These are phyloP conservation scores for Miamiensis avidus DNA, from an alignment of 169 alveolate genomes.

Conservation along the genomic window DNA sequence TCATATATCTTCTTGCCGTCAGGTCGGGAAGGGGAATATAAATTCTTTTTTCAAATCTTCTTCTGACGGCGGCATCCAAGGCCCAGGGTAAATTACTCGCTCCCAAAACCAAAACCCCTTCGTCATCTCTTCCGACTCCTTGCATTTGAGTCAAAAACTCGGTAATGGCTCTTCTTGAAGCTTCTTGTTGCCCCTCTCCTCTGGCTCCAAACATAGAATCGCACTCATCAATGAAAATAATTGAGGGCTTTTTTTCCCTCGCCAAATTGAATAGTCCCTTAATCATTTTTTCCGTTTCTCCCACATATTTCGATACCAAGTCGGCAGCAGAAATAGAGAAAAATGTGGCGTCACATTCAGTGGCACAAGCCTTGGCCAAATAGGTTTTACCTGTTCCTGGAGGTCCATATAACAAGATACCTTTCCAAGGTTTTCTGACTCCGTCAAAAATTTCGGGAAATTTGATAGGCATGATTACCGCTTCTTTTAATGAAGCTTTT, in stretches of 20 bases:
- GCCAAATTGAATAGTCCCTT: slow-evolving; percentile 96
- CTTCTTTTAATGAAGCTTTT: slow-evolving; percentile 92
- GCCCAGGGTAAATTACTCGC: slow-evolving; percentile 98
- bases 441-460: slow-evolving; percentile 96
- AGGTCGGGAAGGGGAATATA: slow-evolving; percentile 98
- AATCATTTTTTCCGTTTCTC: slow-evolving; percentile 99
- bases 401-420: slow-evolving; percentile 99
- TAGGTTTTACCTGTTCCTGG: slow-evolving; percentile 99
- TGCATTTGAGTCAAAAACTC: slow-evolving; percentile 99
- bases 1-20: slow-evolving; percentile 88
- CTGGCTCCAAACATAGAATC: slow-evolving; percentile 94
- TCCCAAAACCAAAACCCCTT: slow-evolving; percentile 92
- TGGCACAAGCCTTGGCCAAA: slow-evolving; percentile 99
- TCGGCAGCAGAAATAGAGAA: slow-evolving; percentile 98
- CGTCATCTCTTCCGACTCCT: slow-evolving; percentile 90
- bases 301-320: slow-evolving; percentile 98
- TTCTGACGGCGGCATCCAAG: slow-evolving; percentile 97
- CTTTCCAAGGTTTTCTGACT: slow-evolving; percentile 92
- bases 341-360: slow-evolving; percentile 96
- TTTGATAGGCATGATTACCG: slow-evolving; percentile 94
- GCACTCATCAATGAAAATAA: slow-evolving; percentile 98
- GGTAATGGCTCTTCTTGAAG: slow-evolving; percentile 98
- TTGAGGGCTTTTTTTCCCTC: slow-evolving; percentile 93
- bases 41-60: slow-evolving; percentile 95
- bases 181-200: slow-evolving; percentile 69